A percentile compares a stretch with the other conserved stretches of the same genome.
Conservation (phyloP, 2,329 filamentous ascomycete species). For the Hypoxylon sp. region DNA sequence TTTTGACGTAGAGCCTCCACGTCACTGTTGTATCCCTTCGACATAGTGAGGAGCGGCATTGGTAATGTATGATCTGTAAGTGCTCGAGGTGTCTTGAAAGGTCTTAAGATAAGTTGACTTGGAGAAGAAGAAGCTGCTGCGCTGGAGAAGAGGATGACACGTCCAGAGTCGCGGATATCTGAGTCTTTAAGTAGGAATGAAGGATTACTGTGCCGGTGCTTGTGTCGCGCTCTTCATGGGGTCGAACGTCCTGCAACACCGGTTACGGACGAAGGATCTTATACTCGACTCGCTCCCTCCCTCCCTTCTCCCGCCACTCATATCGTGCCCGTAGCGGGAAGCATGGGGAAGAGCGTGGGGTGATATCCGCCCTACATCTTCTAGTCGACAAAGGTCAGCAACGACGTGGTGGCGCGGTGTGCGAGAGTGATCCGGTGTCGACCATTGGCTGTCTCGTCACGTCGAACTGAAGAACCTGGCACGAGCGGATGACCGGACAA, state of each 20-base stretch:
- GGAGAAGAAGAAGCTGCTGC: too few relatives aligned
- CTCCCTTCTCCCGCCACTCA: slow-evolving; percentile 22
- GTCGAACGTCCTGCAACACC: slow-evolving; percentile 13
- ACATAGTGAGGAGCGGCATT: slow-evolving; percentile 36
- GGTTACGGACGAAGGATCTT: slow-evolving; percentile 28
- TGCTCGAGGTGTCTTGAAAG: slow-evolving; percentile 2
- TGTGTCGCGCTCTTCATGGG: slow-evolving; percentile 15
- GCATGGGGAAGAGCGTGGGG: slow-evolving; percentile 34
- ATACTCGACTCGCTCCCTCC: slow-evolving; percentile 32
- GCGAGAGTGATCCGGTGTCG: slow-evolving; percentile 31
- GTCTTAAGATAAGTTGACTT: slow-evolving; percentile 5
- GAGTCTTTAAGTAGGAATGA: slow-evolving; percentile 7
- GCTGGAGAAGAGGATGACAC: background rate
- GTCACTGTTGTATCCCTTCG: slow-evolving; percentile 45
- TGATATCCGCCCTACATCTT: slow-evolving; percentile 40
- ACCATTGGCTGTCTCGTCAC: slow-evolving; percentile 35
- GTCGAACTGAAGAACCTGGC: slow-evolving; percentile 32
- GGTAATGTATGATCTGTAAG: slow-evolving; percentile 11
- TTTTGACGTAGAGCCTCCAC: slow-evolving; percentile 50
- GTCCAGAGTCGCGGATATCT: background rate
- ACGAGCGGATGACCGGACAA: slow-evolving; percentile 37
- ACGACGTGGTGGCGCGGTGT: slow-evolving; percentile 34
- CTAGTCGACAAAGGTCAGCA: slow-evolving; percentile 36
- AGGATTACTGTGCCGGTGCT: slow-evolving; percentile 15
- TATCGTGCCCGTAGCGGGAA: slow-evolving; percentile 25